Percentiles rank a stretch among this genome's conserved stretches.
Conservation (phyloP, 1,139 yeast genomes). For the Blastobotrys elegans region DNA sequence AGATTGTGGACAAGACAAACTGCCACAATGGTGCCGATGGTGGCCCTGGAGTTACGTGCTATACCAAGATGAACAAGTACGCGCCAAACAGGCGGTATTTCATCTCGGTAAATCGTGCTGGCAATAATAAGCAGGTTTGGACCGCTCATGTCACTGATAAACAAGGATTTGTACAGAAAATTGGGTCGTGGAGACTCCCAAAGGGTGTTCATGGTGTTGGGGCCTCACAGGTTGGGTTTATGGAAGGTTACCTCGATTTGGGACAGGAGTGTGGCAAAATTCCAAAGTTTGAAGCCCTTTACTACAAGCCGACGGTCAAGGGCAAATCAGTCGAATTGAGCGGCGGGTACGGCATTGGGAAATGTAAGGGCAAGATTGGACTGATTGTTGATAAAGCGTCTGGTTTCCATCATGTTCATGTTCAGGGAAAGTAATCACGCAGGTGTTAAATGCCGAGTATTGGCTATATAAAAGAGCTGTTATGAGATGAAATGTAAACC, state of each 20-base stretch:
- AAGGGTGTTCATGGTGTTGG: not conserved
- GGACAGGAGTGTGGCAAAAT: not conserved
- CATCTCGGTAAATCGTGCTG: not conserved
- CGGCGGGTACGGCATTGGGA: not conserved
- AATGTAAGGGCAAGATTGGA: not conserved
- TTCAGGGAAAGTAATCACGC: too few relatives aligned
- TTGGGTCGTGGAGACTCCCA: not conserved
- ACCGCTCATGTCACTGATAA: not conserved
- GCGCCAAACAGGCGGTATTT: not conserved
- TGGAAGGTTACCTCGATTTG: not conserved
- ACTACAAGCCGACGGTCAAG: not conserved
- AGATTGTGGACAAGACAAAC: not conserved
- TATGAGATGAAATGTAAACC: too few relatives aligned
- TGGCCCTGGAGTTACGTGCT: not conserved
- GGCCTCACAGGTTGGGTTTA: not conserved
- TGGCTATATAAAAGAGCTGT: too few relatives aligned
- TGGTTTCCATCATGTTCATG: not conserved
- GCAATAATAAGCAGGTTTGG: not conserved
- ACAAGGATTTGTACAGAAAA: not conserved
- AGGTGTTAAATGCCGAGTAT: too few relatives aligned
- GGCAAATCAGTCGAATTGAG: not conserved
- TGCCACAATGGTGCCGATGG: conserved; percentile 1
- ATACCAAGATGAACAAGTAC: not conserved
- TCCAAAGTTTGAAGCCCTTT: not conserved
- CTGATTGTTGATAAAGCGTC: not conserved